Evolutionary conservation across 2,329 filamentous ascomycete genomes (phyloP).

Genomic region (Teratosphaeria zuluensis): DNA sequence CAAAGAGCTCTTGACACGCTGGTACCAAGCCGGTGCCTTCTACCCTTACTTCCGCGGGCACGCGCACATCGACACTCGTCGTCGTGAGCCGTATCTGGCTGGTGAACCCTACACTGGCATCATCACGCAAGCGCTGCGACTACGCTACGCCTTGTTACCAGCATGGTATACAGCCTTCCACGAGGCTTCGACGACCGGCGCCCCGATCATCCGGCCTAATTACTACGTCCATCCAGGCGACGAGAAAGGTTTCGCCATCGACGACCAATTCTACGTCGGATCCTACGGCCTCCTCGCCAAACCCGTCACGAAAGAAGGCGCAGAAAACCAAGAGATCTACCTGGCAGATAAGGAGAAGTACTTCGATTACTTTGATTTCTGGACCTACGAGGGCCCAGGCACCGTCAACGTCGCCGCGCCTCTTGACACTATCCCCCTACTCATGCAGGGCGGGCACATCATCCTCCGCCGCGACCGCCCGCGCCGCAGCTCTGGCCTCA

Average conservation of each 20-base stretch:
- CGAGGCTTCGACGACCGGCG: slow-evolving; percentile 70
- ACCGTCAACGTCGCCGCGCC: slow-evolving; percentile 66
- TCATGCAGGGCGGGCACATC: slow-evolving; percentile 90
- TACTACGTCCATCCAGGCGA: slow-evolving; percentile 85
- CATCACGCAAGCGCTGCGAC: slow-evolving; percentile 74
- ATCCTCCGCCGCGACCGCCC: slow-evolving; percentile 83
- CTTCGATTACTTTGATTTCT: slow-evolving; percentile 91
- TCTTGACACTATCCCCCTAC: slow-evolving; percentile 73
- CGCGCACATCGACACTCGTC: slow-evolving; percentile 90
- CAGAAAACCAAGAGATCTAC: slow-evolving; percentile 66
- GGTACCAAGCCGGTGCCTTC: slow-evolving; percentile 95
- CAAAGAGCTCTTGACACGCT: slow-evolving; percentile 81
- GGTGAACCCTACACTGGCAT: slow-evolving; percentile 78
- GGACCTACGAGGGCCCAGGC: slow-evolving; percentile 61
- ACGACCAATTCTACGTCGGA: slow-evolving; percentile 89
- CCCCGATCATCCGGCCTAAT: slow-evolving; percentile 82
- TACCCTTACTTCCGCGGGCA: slow-evolving; percentile 98
- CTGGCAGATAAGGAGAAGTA: slow-evolving; percentile 83
- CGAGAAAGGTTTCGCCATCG: slow-evolving; percentile 76
- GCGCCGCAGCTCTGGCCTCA: slow-evolving; percentile 73
- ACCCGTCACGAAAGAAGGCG: slow-evolving; percentile 72
- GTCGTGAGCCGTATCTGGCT: slow-evolving; percentile 83
- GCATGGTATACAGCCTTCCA: slow-evolving; percentile 97
- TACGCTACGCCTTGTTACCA: slow-evolving; percentile 82
- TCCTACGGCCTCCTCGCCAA: slow-evolving; percentile 85